Base-by-base conservation (phyloP, 2,329 filamentous ascomycete species). In the Penicillium sclerotiorum region DNA sequence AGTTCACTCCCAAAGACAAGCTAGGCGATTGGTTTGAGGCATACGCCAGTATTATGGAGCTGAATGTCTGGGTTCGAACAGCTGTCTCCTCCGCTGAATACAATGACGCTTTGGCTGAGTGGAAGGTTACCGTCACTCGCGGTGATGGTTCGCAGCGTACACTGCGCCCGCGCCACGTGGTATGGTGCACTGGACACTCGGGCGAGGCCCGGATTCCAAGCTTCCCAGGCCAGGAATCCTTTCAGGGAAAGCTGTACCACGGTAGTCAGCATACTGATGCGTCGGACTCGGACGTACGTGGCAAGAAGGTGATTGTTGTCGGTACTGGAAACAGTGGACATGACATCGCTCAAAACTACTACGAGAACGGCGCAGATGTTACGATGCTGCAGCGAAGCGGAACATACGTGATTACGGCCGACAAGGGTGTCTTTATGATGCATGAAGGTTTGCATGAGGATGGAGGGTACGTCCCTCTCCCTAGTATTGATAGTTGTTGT, bases 341-440 rank as follows among this genome's bases (percentile, higher is more conserved):
- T 47, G 77, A 80, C 44, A 77, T 80, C 40, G 76, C 77, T 0
- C 74, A 80, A 56, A 75, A 80, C 56, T 80, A 73, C 53, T 71
- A 73, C 40, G 71, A 79, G 43, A 72, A 75, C 27, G 79, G 79
- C 1, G 75, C 76, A 5, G 63, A 73, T 17, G 77, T 81, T 2
- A 79, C 78, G 3, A 78, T 83, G 73, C 58, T 83, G 1, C 80
- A 83, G 62, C 76, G 79, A 8, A 68, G 70, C 8, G 73, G 73
- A 2, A 82, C 78, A 2, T 80, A 77, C 58, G 75, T 80, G 9
- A 69, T 81, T 21, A 75, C 73, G 1, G 69, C 68, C 12, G 69
- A 75, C 3, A 72, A 72, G 33, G 73, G 74, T 1, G 64, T 76
- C 0, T 70, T 76, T 30, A 75, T 80, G 62, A 63, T 73, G 44